Evolutionary conservation across 768 basidiomycete species (phyloP), one percentile per base, ranked within the genome.

Genomic region (Filobasidium floriforme): DNA sequence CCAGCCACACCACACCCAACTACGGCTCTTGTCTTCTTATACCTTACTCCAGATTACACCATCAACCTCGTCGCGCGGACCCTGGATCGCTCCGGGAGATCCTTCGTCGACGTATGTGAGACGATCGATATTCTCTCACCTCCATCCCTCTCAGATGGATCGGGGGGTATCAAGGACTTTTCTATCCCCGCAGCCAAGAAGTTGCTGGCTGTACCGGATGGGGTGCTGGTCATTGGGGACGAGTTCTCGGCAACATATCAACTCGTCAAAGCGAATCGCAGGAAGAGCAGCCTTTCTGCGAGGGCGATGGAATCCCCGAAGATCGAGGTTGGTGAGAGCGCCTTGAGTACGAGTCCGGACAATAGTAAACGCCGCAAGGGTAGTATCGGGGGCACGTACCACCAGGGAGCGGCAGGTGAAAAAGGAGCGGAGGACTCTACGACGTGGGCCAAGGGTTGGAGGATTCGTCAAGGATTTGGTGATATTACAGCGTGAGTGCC

Each of bases 391-490:
- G 76, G 76, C 57, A 61, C 72, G 18, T 60, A 74, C 69, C 12
- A 73, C 69, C 61, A 68, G 68, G 51, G 68, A 59, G 37, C 52
- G 26, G 55, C 54, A 15, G 32, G 28, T n/a, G 12, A 26, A 54
- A 57, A 11, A 61, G 62, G 14, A 54, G 46, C 14, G 54, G 60
- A 7, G 63, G 64, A 19, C 63, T 73, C 28, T 63, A 62, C 46
- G 70, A 68, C 70, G 70, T 71, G 37, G 61, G 73, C 59, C 67
- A 65, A 61, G 71, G 71, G 74, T 2, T 78, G 73, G 72, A 60
- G 74, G 46, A 69, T 74, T 15, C 70, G 77, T 26, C 77, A 78
- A 51, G 77, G 77, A 9, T 78, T 76, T 55, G 77, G 77, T 0
- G 74, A 73, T 14, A 63, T 76, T 7, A 60, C 74, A 40, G 72